These are phyloP conservation scores for Ligustrum vulgare DNA, from an alignment of 257 asterid species.

Conservation along the genomic window DNA sequence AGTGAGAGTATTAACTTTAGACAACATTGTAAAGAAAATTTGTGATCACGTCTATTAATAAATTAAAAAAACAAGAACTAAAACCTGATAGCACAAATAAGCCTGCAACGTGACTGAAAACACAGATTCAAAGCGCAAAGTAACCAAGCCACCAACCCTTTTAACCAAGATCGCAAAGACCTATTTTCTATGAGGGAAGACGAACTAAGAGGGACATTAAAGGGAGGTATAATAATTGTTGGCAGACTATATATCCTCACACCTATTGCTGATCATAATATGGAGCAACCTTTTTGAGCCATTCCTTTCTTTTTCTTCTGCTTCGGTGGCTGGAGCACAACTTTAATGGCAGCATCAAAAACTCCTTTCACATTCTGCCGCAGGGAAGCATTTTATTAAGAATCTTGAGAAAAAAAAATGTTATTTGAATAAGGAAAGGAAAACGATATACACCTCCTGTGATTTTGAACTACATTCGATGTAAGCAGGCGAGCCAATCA, in stretches of 20 bases:
- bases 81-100: background rate
- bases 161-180: background rate
- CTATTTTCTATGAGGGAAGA: background rate
- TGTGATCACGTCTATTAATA: background rate
- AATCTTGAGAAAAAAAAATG: background rate
- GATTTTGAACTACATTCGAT: conserved; percentile 39
- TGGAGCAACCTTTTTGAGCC: conserved; percentile 31
- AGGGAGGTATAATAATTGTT: too few species aligned
- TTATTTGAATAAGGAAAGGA: background rate
- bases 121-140: background rate
- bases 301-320: conserved; percentile 31
- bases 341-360: conserved; percentile 37
- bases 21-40: background rate
- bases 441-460: conserved; percentile 24
- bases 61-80: background rate
- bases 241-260: too few species aligned
- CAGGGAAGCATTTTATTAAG: background rate
- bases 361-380: conserved; percentile 36
- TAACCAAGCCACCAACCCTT: background rate
- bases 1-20: background rate
- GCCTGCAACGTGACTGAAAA: background rate
- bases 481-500: conserved; percentile 30
- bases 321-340: conserved; percentile 39
- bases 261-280: conserved; percentile 25
- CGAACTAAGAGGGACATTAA: background rate